Base-by-base conservation (phyloP, 805 yeast genomes). In the Saturnispora gosingensis region DNA sequence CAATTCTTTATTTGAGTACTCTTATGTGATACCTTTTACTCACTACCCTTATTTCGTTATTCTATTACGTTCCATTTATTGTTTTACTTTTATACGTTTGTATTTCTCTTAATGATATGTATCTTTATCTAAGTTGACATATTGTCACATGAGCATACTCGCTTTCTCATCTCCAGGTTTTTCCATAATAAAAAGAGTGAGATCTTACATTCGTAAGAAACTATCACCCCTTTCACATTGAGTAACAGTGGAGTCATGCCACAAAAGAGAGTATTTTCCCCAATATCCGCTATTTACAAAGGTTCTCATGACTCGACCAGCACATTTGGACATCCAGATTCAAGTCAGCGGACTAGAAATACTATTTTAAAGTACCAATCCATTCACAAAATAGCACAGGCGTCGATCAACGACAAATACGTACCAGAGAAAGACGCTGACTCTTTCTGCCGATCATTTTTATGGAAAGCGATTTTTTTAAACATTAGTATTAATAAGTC, bases 391-490 rank as follows among this genome's bases (percentile, higher is more conserved):
- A 30, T 54, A 9, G 54, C 56, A 10, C 47, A 54, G 30, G 52
- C 50, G 11, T 20, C 43, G 11, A 45, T 54, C 8, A 47, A 38
- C 24, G 54, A 45, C 5, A 48, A 45, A 25, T 54, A 54, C 43
- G 40, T 45, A 10, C 51, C 53, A 4, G 52, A 49, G 28, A 38
- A 43, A 15, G 30, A 27, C 7, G 51, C 58, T 3, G 45, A 48
- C 11, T 38, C 24, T 16, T 59, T 57, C 35, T 57, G 60, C 6
- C 54, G 62, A 39, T 43, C 62, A 10, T 46, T 59, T 16, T 20
- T 59, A 2, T 59, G 62, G 62, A 59, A 59, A 43, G 45, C 60
- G 16, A 44, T 55, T 10, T 40, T 54, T 8, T 30, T 58, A 20
- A 54, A 53, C 18, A 35, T 57, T 24, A 53, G 53, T 13, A 47